Conservation (phyloP, 306 rosid species). For the Trichosanthes truncata region DNA sequence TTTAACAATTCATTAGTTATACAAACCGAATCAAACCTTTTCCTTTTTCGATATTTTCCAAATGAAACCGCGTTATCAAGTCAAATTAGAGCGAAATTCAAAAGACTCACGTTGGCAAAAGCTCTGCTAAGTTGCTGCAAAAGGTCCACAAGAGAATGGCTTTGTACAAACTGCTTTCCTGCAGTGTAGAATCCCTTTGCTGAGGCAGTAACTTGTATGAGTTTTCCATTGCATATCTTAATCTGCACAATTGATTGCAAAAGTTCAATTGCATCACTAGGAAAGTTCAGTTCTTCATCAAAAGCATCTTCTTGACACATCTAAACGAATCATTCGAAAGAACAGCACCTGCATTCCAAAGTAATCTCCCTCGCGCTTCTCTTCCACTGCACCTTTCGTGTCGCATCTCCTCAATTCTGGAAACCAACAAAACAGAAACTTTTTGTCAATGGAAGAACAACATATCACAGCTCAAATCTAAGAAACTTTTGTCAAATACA, state of each 20-base stretch:
- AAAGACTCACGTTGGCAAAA: conserved; percentile 61
- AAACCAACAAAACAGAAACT: background rate
- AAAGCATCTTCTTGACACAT: background rate
- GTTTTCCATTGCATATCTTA: conserved; percentile 84
- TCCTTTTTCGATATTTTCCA: background rate
- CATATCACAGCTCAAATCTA: background rate
- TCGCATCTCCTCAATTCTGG: conserved; percentile 62
- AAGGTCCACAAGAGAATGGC: conserved; percentile 87
- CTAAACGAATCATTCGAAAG: background rate
- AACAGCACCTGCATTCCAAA: conserved; percentile 68
- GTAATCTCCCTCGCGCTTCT: conserved; percentile 41
- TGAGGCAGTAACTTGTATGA: conserved; percentile 69
- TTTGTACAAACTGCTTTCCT: conserved; percentile 57
- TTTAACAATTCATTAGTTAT: background rate
- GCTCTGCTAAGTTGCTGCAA: conserved; percentile 88
- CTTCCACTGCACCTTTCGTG: conserved; percentile 28
- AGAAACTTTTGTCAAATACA: background rate
- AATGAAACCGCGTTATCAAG: background rate
- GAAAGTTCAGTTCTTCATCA: background rate
- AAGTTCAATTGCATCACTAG: background rate
- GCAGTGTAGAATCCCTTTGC: conserved; percentile 73
- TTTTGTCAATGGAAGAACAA: background rate
- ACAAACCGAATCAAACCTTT: background rate
- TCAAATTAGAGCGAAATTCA: background rate
- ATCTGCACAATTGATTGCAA: conserved; percentile 40